A percentile compares a stretch with the other conserved stretches of the same genome.
These are phyloP conservation scores for Diaporthe citri DNA, from an alignment of 2,329 filamentous ascomycete species.

Conservation along the genomic window DNA sequence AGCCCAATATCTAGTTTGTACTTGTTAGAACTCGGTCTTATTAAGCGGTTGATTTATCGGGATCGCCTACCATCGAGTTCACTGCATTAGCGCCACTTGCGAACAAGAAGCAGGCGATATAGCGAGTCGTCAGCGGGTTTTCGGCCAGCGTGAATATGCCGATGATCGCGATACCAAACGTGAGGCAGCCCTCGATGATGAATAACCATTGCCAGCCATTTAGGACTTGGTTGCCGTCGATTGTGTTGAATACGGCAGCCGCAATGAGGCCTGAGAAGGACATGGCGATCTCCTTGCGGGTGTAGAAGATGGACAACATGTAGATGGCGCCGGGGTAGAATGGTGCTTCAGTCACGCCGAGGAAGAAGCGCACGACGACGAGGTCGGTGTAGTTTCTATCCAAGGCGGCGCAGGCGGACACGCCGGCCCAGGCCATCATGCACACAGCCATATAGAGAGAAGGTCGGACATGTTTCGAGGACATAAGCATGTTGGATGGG, in stretches of 20 bases:
- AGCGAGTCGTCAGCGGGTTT: constrained; percentile 41
- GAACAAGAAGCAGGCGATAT: constrained; percentile 52
- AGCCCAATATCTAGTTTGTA: constrained; percentile 51
- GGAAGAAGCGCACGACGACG: constrained; percentile 56
- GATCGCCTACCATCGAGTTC: constrained; percentile 49
- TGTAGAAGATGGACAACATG: constrained; percentile 73
- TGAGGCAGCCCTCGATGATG: constrained; percentile 46
- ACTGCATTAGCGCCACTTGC: constrained; percentile 53
- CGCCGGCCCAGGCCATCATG: constrained; percentile 56
- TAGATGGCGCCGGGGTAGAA: constrained; percentile 58
- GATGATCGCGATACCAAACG: constrained; percentile 47
- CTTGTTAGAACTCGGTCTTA: neutral
- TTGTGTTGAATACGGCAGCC: constrained; percentile 71
- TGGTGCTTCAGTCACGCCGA: constrained; percentile 57
- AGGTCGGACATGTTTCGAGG: constrained; percentile 47
- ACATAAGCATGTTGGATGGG: constrained; percentile 60
- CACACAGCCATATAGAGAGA: constrained; percentile 48
- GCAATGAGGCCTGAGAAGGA: constrained; percentile 76
- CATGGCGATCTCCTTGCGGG: constrained; percentile 72
- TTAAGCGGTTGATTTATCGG: fast-evolving
- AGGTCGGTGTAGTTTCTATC: constrained; percentile 56
- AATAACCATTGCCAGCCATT: constrained; percentile 55
- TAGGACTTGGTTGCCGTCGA: constrained; percentile 56
- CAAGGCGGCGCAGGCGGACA: constrained; percentile 51
- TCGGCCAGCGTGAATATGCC: constrained; percentile 35